phyloP scores from a whole-genome alignment of 345 rosid species.

The Hibiscus mutabilis region DNA sequence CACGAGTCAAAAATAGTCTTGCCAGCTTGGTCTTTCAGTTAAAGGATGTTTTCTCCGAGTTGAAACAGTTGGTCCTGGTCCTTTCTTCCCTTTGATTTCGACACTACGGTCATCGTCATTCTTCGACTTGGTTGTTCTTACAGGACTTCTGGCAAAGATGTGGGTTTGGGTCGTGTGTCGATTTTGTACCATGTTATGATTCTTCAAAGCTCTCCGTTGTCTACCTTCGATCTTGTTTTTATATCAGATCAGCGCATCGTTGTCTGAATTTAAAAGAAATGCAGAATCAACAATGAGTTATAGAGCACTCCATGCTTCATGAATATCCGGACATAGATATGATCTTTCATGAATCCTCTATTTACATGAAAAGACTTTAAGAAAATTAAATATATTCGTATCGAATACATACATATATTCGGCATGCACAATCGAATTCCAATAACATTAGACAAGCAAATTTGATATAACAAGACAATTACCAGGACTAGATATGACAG shows the following conservation, averaged over 20 bases:
- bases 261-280: conserved; percentile 26
- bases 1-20: neutral
- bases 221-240: conserved; percentile 26
- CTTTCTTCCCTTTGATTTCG: conserved; percentile 21
- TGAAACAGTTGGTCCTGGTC: conserved; percentile 13
- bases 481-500: conserved; percentile 70
- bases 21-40: conserved; percentile 18
- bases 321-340: neutral
- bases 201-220: conserved; percentile 23
- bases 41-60: conserved; percentile 17
- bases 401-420: neutral
- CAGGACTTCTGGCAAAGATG: conserved; percentile 10
- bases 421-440: neutral
- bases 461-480: conserved; percentile 5
- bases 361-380: neutral
- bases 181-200: conserved; percentile 18
- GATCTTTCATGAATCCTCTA: neutral
- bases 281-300: neutral
- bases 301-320: neutral
- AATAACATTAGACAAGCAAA: neutral
- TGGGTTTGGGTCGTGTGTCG: conserved; percentile 20
- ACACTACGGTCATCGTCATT: conserved; percentile 12
- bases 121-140: conserved; percentile 17
- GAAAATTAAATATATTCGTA: neutral
- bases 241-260: conserved; percentile 46